Evolutionary conservation across 495 filamentous ascomycete species (phyloP).

Genomic region (Neurospora sp.): DNA sequence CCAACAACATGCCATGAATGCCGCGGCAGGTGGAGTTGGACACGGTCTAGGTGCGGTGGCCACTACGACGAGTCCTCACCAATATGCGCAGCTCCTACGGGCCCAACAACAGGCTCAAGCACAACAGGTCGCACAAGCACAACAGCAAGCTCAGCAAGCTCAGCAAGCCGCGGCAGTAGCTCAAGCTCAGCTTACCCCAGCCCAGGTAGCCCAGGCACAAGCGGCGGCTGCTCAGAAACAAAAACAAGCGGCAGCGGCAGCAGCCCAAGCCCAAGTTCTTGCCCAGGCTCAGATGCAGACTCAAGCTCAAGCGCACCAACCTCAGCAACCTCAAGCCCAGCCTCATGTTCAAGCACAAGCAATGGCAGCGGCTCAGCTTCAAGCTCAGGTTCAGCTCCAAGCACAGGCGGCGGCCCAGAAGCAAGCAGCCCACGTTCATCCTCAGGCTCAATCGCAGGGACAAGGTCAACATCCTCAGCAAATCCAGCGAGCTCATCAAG

Average conservation of each 20-base stretch:
- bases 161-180: not conserved
- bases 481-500: not conserved
- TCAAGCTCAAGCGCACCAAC: not conserved
- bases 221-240: slow-evolving; percentile 44
- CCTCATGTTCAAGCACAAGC: not conserved
- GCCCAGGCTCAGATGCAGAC: slow-evolving; percentile 7
- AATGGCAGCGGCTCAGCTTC: not conserved
- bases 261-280: slow-evolving; percentile 6
- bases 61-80: slow-evolving; percentile 41
- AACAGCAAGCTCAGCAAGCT: slow-evolving; percentile 2
- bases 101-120: slow-evolving; percentile 49
- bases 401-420: slow-evolving; percentile 1
- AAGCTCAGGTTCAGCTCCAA: not conserved
- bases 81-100: slow-evolving; percentile 65
- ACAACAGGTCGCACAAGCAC: slow-evolving; percentile 7
- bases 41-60: slow-evolving; percentile 21
- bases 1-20: slow-evolving; percentile 47
- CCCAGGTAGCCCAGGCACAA: not conserved
- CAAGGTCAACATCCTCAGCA: not conserved
- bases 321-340: not conserved
- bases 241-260: slow-evolving; percentile 13
- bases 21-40: slow-evolving; percentile 45
- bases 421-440: not conserved
- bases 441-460: slow-evolving; percentile 13
- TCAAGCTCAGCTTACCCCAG: not conserved